Conservation (phyloP, 1,284 basidiomycete species). For the Rhizopogon parksii region DNA sequence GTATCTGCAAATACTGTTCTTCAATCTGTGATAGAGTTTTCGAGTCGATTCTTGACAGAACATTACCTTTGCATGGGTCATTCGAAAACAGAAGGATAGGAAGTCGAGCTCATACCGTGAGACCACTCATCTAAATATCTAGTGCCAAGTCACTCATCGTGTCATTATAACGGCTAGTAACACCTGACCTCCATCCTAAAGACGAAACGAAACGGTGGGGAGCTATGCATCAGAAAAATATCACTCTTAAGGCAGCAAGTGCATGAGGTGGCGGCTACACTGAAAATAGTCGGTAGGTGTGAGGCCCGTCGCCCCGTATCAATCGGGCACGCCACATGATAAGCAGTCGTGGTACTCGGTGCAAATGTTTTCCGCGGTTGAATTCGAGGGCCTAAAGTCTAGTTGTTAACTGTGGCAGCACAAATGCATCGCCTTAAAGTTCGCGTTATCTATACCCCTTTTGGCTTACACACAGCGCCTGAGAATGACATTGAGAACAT, state of each 20-base stretch:
- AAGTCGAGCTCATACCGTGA: neutral
- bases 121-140: neutral
- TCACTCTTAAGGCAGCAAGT: neutral
- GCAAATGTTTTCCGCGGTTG: neutral
- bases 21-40: constrained; percentile 5
- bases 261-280: neutral
- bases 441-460: neutral
- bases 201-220: neutral
- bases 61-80: neutral
- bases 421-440: neutral
- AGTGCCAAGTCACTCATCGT: too few relatives aligned
- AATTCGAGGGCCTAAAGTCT: neutral
- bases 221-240: neutral
- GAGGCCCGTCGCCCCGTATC: neutral
- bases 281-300: neutral
- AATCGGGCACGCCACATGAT: neutral
- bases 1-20: neutral
- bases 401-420: neutral
- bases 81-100: neutral
- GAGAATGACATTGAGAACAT: neutral
- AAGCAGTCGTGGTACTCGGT: neutral
- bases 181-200: neutral
- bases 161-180: neutral
- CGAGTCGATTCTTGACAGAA: neutral
- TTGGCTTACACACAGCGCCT: neutral